A percentile compares a stretch with the other conserved stretches of the same genome.
phyloP scores from a whole-genome alignment of 2,329 filamentous ascomycete genomes.

The Pezicula radicicola region DNA sequence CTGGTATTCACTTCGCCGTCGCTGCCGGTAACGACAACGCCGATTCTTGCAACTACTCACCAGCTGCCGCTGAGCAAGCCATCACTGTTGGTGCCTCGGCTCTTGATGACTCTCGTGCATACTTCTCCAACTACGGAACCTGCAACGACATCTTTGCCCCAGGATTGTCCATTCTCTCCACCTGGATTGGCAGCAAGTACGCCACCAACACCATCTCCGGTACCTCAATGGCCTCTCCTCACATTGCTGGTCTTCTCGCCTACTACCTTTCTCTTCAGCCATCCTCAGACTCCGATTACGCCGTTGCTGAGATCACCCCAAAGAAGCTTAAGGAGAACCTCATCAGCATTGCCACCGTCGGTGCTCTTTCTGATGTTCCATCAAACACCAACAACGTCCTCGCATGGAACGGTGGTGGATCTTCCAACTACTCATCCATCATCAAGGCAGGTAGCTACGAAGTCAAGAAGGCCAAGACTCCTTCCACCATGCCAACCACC shows the following conservation, averaged over 20 bases:
- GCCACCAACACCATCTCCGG: slow-evolving; percentile 99
- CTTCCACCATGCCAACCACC: slow-evolving; percentile 43
- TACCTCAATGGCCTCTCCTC: slow-evolving; percentile 98
- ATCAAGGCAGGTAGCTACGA: slow-evolving; percentile 71
- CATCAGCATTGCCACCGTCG: slow-evolving; percentile 77
- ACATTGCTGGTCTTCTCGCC: slow-evolving; percentile 92
- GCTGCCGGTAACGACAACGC: slow-evolving; percentile 98
- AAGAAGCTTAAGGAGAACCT: slow-evolving; percentile 91
- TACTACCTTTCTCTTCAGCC: slow-evolving; percentile 98
- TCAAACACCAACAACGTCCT: slow-evolving; percentile 88
- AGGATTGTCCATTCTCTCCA: slow-evolving; percentile 93
- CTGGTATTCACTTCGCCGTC: slow-evolving; percentile 95
- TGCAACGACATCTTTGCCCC: slow-evolving; percentile 99
- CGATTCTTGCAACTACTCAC: slow-evolving; percentile 99
- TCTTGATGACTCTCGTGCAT: slow-evolving; percentile 91
- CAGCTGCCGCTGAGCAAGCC: slow-evolving; percentile 85
- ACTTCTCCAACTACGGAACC: slow-evolving; percentile 99
- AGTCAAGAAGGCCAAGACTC: slow-evolving; percentile 43
- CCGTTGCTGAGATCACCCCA: slow-evolving; percentile 84
- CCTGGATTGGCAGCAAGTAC: slow-evolving; percentile 96
- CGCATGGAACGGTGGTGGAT: slow-evolving; percentile 97
- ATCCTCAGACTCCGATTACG: slow-evolving; percentile 82
- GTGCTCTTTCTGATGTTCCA: slow-evolving; percentile 77
- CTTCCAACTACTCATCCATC: slow-evolving; percentile 85
- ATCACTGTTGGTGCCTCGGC: slow-evolving; percentile 96